These are phyloP conservation scores for Polyporus tsugae DNA, from an alignment of 1,284 basidiomycete genomes.

Conservation along the genomic window DNA sequence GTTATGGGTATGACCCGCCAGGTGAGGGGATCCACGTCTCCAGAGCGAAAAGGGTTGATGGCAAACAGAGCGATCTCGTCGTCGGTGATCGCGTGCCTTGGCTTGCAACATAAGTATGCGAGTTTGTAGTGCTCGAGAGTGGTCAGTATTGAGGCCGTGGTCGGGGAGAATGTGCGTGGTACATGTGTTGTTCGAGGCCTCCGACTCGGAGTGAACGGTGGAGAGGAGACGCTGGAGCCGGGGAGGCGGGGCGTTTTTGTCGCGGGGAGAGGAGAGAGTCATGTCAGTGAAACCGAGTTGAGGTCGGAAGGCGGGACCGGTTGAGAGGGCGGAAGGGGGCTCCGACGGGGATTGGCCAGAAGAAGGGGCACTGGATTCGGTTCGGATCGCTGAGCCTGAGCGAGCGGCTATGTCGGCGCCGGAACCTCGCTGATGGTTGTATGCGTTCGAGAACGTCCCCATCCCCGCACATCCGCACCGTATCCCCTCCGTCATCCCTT, in stretches of 20 bases:
- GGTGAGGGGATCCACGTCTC: neutral
- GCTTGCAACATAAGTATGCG: neutral
- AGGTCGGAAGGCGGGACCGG: slow-evolving; percentile 34
- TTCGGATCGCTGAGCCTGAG: slow-evolving; percentile 35
- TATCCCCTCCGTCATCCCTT: slow-evolving; percentile 40
- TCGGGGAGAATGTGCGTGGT: neutral
- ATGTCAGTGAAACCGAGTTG: slow-evolving; percentile 30
- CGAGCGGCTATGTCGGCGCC: slow-evolving; percentile 38
- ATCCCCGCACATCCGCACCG: slow-evolving; percentile 40
- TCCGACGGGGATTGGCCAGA: slow-evolving; percentile 27
- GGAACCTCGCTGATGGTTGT: slow-evolving; percentile 38
- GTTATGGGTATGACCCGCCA: neutral
- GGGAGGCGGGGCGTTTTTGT: slow-evolving; percentile 3
- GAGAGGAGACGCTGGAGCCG: neutral
- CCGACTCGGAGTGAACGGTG: neutral
- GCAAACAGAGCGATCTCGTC: neutral
- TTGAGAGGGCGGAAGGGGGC: slow-evolving; percentile 35
- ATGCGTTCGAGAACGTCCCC: slow-evolving; percentile 37
- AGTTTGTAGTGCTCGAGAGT: neutral
- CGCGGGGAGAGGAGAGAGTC: slow-evolving; percentile 10
- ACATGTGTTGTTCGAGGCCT: slow-evolving; percentile 1
- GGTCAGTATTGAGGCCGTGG: neutral
- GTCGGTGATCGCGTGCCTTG: neutral
- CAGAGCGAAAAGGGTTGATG: neutral
- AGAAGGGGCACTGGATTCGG: slow-evolving; percentile 29